Percentiles rank a stretch among this genome's conserved stretches.
These are phyloP conservation scores for Hericium coralloides DNA, from an alignment of 768 basidiomycete species.

Conservation along the genomic window DNA sequence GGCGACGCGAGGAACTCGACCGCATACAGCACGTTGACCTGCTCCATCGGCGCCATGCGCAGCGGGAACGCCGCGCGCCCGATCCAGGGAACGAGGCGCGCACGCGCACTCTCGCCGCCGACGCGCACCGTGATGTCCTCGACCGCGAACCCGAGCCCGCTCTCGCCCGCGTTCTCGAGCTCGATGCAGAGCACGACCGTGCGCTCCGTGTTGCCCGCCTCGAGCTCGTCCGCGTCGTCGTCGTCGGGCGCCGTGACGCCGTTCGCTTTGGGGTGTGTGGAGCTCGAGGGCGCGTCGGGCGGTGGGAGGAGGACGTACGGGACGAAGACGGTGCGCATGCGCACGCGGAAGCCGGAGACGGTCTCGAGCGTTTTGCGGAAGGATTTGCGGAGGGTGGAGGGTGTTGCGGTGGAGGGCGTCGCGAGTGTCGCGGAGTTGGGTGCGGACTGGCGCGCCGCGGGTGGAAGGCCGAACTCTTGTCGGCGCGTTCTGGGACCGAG, in stretches of 20 bases:
- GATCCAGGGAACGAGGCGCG: conserved; percentile 43
- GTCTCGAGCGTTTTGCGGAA: conserved; percentile 73
- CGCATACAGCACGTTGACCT: conserved; percentile 84
- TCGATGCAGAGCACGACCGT: conserved; percentile 90
- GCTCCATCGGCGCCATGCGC: conserved; percentile 59
- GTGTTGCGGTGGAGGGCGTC: conserved; percentile 23
- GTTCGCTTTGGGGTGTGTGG: no score
- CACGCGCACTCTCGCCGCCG: conserved; percentile 48
- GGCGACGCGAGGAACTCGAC: conserved; percentile 73
- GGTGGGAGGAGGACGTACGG: conserved; percentile 63
- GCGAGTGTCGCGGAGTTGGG: conserved; percentile 34
- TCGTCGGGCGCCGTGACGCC: conserved; percentile 7
- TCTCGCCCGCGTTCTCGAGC: conserved; percentile 72
- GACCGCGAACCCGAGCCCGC: conserved; percentile 60
- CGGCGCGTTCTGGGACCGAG: conserved; percentile 61
- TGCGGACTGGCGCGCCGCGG: conserved; percentile 36
- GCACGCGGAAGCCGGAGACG: conserved; percentile 77
- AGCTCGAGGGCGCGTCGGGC: neutral
- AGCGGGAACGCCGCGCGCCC: conserved; percentile 55
- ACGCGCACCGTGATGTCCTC: conserved; percentile 70
- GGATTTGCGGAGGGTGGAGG: conserved; percentile 74
- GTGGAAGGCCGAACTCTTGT: conserved; percentile 51
- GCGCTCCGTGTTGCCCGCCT: conserved; percentile 72
- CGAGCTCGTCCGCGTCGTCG: conserved; percentile 34
- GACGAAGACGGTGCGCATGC: conserved; percentile 92